These are phyloP conservation scores for Aspergillus fumigatus DNA, from an alignment of 2,329 filamentous ascomycete species.

Conservation along the genomic window DNA sequence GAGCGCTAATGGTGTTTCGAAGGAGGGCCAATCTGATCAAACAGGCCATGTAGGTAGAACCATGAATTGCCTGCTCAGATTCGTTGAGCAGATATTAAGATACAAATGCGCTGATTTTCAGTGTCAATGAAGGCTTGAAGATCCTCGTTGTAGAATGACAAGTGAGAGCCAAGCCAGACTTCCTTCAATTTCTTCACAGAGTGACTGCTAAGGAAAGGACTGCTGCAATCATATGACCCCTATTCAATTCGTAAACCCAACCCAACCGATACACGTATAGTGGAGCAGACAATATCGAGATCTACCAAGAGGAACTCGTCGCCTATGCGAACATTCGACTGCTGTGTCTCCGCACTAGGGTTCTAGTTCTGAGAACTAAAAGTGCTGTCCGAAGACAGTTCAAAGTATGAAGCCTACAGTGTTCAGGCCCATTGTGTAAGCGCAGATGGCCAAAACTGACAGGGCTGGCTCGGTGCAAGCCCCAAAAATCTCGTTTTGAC, in stretches of 20 bases:
- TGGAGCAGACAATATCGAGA: no score
- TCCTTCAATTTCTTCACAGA: neutral
- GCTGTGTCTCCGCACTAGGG: neutral
- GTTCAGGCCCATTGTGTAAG: neutral
- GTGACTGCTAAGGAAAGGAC: neutral
- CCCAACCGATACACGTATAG: neutral
- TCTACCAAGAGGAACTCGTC: neutral
- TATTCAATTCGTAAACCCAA: neutral
- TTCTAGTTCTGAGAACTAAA: neutral
- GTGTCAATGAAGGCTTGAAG: neutral
- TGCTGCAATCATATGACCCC: neutral
- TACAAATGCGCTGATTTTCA: neutral
- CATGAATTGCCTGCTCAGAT: no score
- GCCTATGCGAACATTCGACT: neutral
- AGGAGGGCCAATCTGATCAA: no score
- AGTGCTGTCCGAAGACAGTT: conserved; percentile 13
- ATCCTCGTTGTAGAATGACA: neutral
- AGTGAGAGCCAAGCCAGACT: neutral
- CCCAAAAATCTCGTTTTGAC: neutral
- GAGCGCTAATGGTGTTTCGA: no score
- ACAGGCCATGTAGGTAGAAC: no score
- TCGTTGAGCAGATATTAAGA: neutral
- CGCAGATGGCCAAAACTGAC: neutral
- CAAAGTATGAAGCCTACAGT: conserved; percentile 1
- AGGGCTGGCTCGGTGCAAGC: neutral